These are phyloP conservation scores for Anthostomella pinea DNA, from an alignment of 2,329 filamentous ascomycete species.

Conservation along the genomic window DNA sequence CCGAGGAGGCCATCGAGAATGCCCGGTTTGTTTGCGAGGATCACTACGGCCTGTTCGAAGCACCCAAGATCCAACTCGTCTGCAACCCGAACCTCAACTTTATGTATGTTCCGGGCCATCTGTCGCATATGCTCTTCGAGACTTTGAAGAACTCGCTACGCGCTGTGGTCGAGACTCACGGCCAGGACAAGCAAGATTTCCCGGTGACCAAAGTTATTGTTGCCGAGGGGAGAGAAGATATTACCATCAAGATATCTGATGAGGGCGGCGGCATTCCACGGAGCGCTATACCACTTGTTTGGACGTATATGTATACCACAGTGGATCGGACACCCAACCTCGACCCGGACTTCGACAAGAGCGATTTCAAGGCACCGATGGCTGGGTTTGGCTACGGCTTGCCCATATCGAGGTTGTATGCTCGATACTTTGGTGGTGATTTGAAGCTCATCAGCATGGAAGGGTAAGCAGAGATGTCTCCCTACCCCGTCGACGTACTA, in stretches of 20 bases:
- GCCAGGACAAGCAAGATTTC: conserved; percentile 92
- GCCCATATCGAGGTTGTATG: conserved; percentile 90
- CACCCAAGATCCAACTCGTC: conserved; percentile 92
- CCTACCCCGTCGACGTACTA: neutral
- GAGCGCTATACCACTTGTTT: conserved; percentile 92
- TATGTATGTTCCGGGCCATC: conserved; percentile 98
- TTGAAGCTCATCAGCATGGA: conserved; percentile 99
- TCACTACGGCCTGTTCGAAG: conserved; percentile 95
- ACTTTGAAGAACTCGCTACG: conserved; percentile 97
- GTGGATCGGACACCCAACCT: conserved; percentile 93
- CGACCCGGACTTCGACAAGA: conserved; percentile 97
- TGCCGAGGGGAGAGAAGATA: conserved; percentile 95
- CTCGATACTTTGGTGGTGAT: conserved; percentile 95
- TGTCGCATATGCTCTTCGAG: conserved; percentile 99
- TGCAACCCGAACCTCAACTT: conserved; percentile 94
- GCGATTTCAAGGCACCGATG: conserved; percentile 99
- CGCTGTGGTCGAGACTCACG: conserved; percentile 93
- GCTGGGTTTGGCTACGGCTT: conserved; percentile 97
- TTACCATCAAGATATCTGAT: conserved; percentile 97
- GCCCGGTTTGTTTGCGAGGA: conserved; percentile 99
- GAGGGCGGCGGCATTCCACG: conserved; percentile 94
- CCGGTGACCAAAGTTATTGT: conserved; percentile 97
- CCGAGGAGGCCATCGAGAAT: conserved; percentile 96
- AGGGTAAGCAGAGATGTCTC: conserved; percentile 63
- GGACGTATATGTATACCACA: conserved; percentile 99